These are phyloP conservation scores for Berberis vulgaris DNA, from an alignment of 164 flowering plant species.

Conservation along the genomic window DNA sequence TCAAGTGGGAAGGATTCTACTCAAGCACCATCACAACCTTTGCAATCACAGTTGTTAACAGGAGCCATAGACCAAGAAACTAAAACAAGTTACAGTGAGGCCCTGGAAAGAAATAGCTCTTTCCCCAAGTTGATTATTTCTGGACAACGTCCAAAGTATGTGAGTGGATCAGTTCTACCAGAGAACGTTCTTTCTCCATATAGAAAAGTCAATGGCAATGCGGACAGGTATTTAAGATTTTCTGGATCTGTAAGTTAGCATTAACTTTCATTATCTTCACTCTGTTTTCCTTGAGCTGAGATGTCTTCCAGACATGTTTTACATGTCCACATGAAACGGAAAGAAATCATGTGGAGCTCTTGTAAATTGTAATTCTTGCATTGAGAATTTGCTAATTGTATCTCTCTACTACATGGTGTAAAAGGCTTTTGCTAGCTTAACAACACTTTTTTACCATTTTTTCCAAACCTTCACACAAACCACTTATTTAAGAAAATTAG, in stretches of 20 bases:
- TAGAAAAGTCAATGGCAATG: conserved; percentile 34
- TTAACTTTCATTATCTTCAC: neutral
- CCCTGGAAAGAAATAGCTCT: conserved; percentile 29
- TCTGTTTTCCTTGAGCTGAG: too few relatives aligned
- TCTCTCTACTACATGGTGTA: too few relatives aligned
- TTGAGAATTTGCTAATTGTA: too few relatives aligned
- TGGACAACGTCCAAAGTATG: conserved; percentile 29
- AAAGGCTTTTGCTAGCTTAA: too few relatives aligned
- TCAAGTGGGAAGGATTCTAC: conserved; percentile 30
- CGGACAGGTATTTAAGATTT: conserved; percentile 40
- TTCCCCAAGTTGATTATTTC: conserved; percentile 28
- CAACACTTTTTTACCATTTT: too few relatives aligned
- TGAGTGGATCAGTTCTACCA: conserved; percentile 60
- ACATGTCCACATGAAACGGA: too few relatives aligned
- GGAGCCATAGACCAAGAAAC: conserved; percentile 24
- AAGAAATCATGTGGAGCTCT: too few relatives aligned
- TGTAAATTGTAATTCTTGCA: too few relatives aligned
- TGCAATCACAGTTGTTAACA: conserved; percentile 18
- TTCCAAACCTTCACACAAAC: too few relatives aligned
- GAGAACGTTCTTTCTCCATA: conserved; percentile 42
- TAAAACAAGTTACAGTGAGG: conserved; percentile 34
- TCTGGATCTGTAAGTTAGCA: neutral
- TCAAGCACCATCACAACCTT: conserved; percentile 24
- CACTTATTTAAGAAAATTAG: too few relatives aligned
- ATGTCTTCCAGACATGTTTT: too few relatives aligned